Base-by-base conservation (phyloP, 805 yeast species). In the Candida glaebosa region DNA sequence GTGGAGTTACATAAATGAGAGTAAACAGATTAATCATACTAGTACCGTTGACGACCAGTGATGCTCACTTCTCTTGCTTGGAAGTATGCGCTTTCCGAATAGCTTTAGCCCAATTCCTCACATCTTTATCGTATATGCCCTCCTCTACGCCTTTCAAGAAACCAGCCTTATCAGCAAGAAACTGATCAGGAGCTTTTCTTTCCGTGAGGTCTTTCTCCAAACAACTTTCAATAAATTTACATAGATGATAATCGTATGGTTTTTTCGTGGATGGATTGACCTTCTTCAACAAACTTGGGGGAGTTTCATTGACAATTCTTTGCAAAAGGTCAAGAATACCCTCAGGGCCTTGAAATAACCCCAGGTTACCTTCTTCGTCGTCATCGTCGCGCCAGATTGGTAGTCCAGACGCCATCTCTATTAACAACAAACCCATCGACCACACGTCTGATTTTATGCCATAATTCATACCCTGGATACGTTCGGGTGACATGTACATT, bases 391-490 rank as follows among this genome's bases (percentile, higher is more conserved):
- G 76, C 70, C 90, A 82, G 2, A 96, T 93, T 51, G 84, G 83
- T 40, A 72, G 73, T 0, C 98, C 98, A 3, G 86, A 79, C 1
- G 96, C 91, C 39, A 93, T 69, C 60, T 93, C 98, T 38, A 87
- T 79, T 31, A 93, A 70, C 82, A 90, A 85, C 34, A 93, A 69
- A 1, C 99, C 99, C 50, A 90, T 67, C 0, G 97, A 88, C 99
- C 99, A 93, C 9, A 93, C 91, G 60, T 93, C 99, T 30, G 96
- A 91, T 51, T 90, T 89, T n/a, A 90, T 83, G 6, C 96, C 85
- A 63, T 93, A 93, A 7, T 83, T 82, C 33, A 87, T 87, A 15
- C 99, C 99, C 63, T 89, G 96, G 41, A 93, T 91, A 47, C 99
- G 75, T 55, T 93, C 99, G 0, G 99, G 99, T 1, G 96, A 86